These are phyloP conservation scores for Staphylotrichum tortipilum DNA, from an alignment of 495 filamentous ascomycete genomes.

Conservation along the genomic window DNA sequence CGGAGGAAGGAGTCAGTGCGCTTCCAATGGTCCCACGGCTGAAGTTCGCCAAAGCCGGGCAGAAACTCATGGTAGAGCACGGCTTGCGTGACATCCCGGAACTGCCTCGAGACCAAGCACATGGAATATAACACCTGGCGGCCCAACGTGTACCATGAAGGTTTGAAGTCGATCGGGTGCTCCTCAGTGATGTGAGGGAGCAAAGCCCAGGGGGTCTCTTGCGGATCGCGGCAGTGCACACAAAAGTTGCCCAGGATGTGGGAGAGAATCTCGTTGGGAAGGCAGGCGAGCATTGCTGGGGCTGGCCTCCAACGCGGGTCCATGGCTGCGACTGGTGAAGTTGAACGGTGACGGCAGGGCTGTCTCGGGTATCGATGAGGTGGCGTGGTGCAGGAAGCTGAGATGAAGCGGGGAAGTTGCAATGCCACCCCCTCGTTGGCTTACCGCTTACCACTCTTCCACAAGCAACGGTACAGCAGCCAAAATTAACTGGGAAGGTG, in stretches of 20 bases:
- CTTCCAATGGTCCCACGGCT: too few relatives aligned
- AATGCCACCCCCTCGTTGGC: too few relatives aligned
- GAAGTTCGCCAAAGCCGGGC: neutral
- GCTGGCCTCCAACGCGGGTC: too few relatives aligned
- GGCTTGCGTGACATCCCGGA: neutral
- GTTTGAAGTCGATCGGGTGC: neutral
- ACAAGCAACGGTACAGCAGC: too few relatives aligned
- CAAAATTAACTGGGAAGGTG: too few relatives aligned
- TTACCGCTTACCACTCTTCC: too few relatives aligned
- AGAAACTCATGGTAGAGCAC: neutral
- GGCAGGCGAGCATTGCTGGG: neutral
- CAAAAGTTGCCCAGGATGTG: neutral
- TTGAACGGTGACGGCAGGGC: too few relatives aligned
- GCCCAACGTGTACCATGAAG: neutral
- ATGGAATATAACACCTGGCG: neutral
- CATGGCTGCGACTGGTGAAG: too few relatives aligned
- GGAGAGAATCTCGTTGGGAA: neutral
- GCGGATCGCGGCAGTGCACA: neutral
- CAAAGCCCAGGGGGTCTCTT: neutral
- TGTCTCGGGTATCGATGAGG: too few relatives aligned
- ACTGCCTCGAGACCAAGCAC: neutral
- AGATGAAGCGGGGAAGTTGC: too few relatives aligned
- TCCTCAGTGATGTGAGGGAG: neutral
- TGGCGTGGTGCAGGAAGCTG: too few relatives aligned
- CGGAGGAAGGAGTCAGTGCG: too few relatives aligned